phyloP scores from a whole-genome alignment of 2,329 filamentous ascomycete genomes.

The Colletotrichum brevisporum region DNA sequence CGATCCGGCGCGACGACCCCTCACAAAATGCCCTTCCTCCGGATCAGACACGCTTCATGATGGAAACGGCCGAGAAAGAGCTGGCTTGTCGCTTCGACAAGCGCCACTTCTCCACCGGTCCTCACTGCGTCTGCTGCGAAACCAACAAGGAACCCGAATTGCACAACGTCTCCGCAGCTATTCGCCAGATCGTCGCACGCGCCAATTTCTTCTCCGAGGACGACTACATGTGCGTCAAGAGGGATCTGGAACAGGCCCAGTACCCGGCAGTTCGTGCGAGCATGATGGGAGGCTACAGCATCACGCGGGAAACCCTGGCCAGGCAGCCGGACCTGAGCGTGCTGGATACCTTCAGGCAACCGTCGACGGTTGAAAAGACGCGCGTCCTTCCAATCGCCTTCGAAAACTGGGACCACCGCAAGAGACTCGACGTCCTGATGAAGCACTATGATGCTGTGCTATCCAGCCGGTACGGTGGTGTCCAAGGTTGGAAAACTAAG shows the following conservation, averaged over 20 bases:
- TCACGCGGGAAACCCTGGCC: not conserved
- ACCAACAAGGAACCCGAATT: conserved; percentile 13
- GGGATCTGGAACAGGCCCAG: not conserved
- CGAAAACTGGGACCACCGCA: not conserved
- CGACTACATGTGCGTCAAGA: not conserved
- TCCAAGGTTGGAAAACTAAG: not conserved
- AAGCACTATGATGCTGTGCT: not conserved
- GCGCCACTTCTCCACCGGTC: conserved; percentile 21
- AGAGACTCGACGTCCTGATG: too few relatives aligned
- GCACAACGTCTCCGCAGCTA: conserved; percentile 28
- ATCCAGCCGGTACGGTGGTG: not conserved
- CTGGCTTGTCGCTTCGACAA: conserved; percentile 37
- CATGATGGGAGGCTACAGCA: not conserved
- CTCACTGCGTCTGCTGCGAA: conserved; percentile 12
- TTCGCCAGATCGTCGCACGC: conserved; percentile 19
- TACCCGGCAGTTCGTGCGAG: not conserved
- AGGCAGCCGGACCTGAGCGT: not conserved
- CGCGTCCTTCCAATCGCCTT: conserved; percentile 2
- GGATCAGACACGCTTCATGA: not conserved
- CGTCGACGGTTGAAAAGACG: conserved; percentile 4
- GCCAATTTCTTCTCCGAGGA: conserved; percentile 15
- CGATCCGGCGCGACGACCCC: not conserved
- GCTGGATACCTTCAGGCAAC: not conserved
- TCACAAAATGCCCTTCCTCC: not conserved
- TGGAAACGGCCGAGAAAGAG: conserved; percentile 24